phyloP scores from a whole-genome alignment of 129 eudicot species.

The Centella asiatica region DNA sequence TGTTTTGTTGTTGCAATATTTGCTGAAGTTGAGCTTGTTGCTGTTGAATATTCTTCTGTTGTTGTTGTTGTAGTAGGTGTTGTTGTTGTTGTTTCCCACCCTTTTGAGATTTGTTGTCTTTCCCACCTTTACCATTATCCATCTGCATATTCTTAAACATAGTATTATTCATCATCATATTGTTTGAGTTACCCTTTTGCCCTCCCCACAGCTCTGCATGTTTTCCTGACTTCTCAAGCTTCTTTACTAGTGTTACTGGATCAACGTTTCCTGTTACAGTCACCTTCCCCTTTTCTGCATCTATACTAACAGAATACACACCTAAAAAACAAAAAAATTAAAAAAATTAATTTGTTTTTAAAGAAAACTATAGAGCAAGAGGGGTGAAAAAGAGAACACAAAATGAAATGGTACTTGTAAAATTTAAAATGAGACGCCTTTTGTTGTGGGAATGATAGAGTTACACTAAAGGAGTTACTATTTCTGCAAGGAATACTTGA shows the following conservation, averaged over 20 bases:
- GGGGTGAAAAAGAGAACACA: conserved; percentile 1
- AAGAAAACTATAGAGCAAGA: neutral
- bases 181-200: conserved; percentile 33
- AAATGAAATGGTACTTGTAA: too few relatives aligned
- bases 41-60: conserved; percentile 40
- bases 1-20: conserved; percentile 31
- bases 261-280: conserved; percentile 77
- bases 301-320: conserved; percentile 51
- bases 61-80: conserved; percentile 36
- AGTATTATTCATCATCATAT: conserved; percentile 21
- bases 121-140: conserved; percentile 30
- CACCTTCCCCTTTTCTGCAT: conserved; percentile 78
- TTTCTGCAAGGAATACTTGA: too few relatives aligned
- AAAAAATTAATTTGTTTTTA: conserved; percentile 2
- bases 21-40: conserved; percentile 25
- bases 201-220: conserved; percentile 85
- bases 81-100: conserved; percentile 44
- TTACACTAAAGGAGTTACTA: too few relatives aligned
- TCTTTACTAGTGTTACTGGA: conserved; percentile 55
- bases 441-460: too few relatives aligned
- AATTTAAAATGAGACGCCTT: too few relatives aligned
- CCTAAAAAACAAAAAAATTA: conserved; percentile 33
- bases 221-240: conserved; percentile 68
- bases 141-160: conserved; percentile 58
- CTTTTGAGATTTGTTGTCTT: too few relatives aligned